Evolutionary conservation across 768 basidiomycete genomes (phyloP).

Genomic region (Suillus variegatus): DNA sequence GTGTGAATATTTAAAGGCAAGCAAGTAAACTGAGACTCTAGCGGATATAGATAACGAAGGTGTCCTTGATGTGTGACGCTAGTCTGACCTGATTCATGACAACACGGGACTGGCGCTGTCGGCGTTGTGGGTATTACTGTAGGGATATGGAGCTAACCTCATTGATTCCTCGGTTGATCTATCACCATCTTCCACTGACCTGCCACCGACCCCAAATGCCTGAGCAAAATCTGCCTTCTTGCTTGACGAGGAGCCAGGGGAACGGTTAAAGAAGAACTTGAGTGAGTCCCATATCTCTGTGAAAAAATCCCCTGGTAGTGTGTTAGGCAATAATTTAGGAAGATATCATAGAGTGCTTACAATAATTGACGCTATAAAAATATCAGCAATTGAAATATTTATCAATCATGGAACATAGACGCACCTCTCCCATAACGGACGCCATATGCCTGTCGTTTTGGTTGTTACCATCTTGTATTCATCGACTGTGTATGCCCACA

Average conservation of each 20-base stretch:
- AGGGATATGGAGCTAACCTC: slow-evolving; percentile 40
- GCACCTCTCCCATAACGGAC: slow-evolving; percentile 68
- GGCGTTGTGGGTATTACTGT: slow-evolving; percentile 11
- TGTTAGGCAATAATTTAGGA: slow-evolving; percentile 10
- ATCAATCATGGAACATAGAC: slow-evolving; percentile 11
- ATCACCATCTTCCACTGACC: slow-evolving; percentile 16
- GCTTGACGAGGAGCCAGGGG: slow-evolving; percentile 32
- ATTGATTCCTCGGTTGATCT: slow-evolving; percentile 38
- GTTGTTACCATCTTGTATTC: slow-evolving; percentile 61
- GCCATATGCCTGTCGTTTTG: slow-evolving; percentile 58
- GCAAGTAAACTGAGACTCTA: not conserved
- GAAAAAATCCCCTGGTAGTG: slow-evolving; percentile 57
- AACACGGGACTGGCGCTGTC: slow-evolving; percentile 12
- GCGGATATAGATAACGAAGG: not conserved
- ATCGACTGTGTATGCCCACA: slow-evolving; percentile 75
- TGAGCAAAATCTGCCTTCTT: slow-evolving; percentile 37
- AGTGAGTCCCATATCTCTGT: slow-evolving; percentile 65
- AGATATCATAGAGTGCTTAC: slow-evolving; percentile 30
- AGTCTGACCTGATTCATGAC: slow-evolving; percentile 7
- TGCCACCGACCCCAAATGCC: slow-evolving; percentile 38
- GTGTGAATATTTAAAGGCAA: not conserved
- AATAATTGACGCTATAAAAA: slow-evolving; percentile 43
- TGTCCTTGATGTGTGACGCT: not conserved
- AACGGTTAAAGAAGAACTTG: slow-evolving; percentile 55
- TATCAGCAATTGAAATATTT: slow-evolving; percentile 7